Base-by-base conservation (phyloP, 2,329 filamentous ascomycete genomes). In the Rhinocladiella mackenziei region DNA sequence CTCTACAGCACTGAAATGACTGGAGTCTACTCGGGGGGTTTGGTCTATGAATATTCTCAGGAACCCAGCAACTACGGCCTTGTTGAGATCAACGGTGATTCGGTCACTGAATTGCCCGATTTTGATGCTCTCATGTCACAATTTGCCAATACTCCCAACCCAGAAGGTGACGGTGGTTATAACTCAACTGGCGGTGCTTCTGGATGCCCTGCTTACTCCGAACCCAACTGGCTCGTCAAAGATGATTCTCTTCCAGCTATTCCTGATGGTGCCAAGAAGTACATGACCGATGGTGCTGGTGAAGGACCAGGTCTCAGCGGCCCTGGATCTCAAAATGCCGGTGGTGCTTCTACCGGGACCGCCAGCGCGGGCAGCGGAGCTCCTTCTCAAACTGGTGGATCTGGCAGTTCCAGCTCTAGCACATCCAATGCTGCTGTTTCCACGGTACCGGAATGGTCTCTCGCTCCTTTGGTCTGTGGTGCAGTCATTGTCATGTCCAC, bases 31-130 rank as follows among this genome's bases (percentile, higher is more conserved):
- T 96, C 89, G 29, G 92, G 92, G 60, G 92, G 92, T 65, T 78
- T 98, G 28, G 86, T 96, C 66, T 98, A 96, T 71, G 89, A 97
- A 69, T 98, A 95, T 74, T 83, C 85, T 7, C 71, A 84, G 60
- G 88, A 94, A 67, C 74, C 75, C 50, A 87, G 82, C 70, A 75
- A 82, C 33, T 97, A 81, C 66, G 91, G 89, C 54, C 82, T 94
- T 47, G 88, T 89, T 62, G 69, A 78, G 45, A 72, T 92, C 60
- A 61, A 66, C 34, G 76, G 74, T 52, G 58, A 66, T 62, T 67
- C 65, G 19, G 75, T 85, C 46, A 70, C 69, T 22, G 76, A 83
- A 53, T 68, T 74, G 23, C 51, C 65, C 29, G 86, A 91, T 60
- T 94, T 83, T 67, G 63, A 68, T 34, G 68, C 71, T 37, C 70